Conservation (phyloP, 129 eudicot genomes). For the Silybum marianum region DNA sequence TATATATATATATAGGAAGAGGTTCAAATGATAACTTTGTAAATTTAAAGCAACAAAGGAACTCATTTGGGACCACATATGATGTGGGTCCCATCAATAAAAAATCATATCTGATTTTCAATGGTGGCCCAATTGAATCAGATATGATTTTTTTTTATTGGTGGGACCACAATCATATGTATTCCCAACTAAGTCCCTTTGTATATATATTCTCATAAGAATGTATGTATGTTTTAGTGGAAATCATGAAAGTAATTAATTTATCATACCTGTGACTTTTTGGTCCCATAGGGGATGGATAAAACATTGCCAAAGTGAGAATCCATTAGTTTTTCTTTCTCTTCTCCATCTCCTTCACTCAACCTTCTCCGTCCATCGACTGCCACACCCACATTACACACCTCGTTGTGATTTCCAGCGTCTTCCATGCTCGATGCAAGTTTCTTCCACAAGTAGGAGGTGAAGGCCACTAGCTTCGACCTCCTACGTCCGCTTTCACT, state of each 20-base stretch:
- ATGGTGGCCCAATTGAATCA: too few relatives aligned
- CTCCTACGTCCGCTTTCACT: constrained; percentile 22
- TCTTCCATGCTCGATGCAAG: constrained; percentile 17
- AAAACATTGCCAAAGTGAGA: constrained; percentile 57
- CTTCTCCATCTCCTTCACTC: constrained; percentile 37
- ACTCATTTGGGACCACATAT: too few relatives aligned
- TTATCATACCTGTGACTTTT: constrained; percentile 17
- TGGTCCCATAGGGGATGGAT: constrained; percentile 54
- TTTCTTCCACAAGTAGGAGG: constrained; percentile 23
- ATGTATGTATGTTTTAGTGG: not conserved
- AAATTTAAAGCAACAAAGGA: too few relatives aligned
- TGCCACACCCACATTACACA: constrained; percentile 42
- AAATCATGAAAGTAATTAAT: constrained; percentile 12
- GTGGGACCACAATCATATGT: too few relatives aligned
- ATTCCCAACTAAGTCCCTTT: too few relatives aligned
- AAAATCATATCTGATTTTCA: too few relatives aligned
- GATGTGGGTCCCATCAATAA: too few relatives aligned
- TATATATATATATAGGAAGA: too few relatives aligned
- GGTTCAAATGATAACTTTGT: too few relatives aligned
- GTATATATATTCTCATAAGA: too few relatives aligned
- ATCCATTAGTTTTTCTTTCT: constrained; percentile 23
- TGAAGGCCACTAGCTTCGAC: constrained; percentile 46
- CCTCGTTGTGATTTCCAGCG: not conserved
- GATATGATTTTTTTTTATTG: too few relatives aligned
- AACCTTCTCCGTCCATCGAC: constrained; percentile 56